phyloP scores from a whole-genome alignment of 352 stramenopile species.

The Pythium guiyangense region DNA sequence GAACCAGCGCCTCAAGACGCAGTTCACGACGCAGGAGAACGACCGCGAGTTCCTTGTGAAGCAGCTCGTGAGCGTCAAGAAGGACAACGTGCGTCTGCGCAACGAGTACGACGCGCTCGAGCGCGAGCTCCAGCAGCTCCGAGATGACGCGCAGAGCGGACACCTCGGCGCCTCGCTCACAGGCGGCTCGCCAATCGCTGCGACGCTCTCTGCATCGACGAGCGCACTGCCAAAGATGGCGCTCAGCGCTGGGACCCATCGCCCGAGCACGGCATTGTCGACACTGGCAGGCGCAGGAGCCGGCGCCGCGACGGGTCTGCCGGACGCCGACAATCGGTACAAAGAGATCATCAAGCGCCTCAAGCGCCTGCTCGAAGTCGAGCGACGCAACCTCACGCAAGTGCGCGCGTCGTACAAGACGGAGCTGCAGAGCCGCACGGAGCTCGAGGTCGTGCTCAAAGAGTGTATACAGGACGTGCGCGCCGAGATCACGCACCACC shows the following conservation, averaged over 20 bases:
- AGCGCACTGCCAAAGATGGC: conserved; percentile 34
- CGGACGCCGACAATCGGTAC: conserved; percentile 75
- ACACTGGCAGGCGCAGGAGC: conserved; percentile 1
- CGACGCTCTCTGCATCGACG: conserved; percentile 22
- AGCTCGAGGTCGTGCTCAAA: conserved; percentile 79
- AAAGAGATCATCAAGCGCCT: conserved; percentile 92
- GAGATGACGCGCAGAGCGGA: too few relatives aligned
- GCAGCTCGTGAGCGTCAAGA: too few relatives aligned
- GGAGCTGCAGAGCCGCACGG: conserved; percentile 70
- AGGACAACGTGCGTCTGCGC: too few relatives aligned
- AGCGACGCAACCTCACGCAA: conserved; percentile 72
- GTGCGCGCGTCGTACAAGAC: conserved; percentile 65
- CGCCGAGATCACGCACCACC: too few relatives aligned
- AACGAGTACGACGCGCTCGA: too few relatives aligned
- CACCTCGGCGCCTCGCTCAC: too few relatives aligned
- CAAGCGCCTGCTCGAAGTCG: conserved; percentile 86
- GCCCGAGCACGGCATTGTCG: conserved; percentile 21
- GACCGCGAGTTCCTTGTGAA: too few relatives aligned
- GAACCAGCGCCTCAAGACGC: too few relatives aligned
- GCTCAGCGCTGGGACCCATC: conserved; percentile 4
- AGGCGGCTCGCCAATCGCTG: conserved; percentile 2
- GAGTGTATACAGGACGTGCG: conserved; percentile 84
- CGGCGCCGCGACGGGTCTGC: conserved; percentile 2
- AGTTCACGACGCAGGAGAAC: too few relatives aligned
- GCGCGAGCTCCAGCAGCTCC: too few relatives aligned